Conservation (phyloP, 164 flowering plant species). For the Euptelea pleiosperma region DNA sequence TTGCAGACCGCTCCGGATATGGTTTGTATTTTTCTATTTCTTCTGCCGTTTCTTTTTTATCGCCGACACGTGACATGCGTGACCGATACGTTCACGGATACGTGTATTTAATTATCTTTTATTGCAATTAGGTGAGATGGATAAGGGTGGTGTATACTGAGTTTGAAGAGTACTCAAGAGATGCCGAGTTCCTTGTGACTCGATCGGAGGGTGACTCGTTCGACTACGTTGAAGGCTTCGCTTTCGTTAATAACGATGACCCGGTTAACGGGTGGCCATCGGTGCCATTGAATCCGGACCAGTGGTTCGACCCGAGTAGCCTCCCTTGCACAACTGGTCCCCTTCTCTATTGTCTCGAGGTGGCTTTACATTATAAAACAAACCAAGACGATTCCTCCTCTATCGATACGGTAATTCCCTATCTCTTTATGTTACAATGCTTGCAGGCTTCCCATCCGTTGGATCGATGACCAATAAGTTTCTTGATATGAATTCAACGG, state of each 20-base stretch:
- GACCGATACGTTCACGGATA: not conserved
- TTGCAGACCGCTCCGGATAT: conserved; percentile 67
- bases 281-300: conserved; percentile 44
- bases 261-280: conserved; percentile 69
- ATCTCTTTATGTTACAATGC: not conserved
- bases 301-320: conserved; percentile 37
- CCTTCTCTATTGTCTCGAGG: conserved; percentile 79
- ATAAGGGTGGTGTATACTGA: conserved; percentile 72
- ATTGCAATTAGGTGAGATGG: conserved; percentile 67
- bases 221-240: conserved; percentile 88
- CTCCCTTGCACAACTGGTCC: conserved; percentile 52
- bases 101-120: conserved; percentile 1
- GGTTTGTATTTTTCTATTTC: conserved; percentile 31
- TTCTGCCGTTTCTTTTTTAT: not conserved
- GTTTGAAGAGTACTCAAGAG: conserved; percentile 59
- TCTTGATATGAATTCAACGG: too few relatives aligned
- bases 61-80: not conserved
- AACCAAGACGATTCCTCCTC: conserved; percentile 23
- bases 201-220: conserved; percentile 42
- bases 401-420: conserved; percentile 41
- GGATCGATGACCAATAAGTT: too few relatives aligned
- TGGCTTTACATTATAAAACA: conserved; percentile 57
- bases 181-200: conserved; percentile 68
- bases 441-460: not conserved
- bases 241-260: conserved; percentile 66